Conservation (phyloP, 106 monocot species). For the Cymbidium sinense region DNA sequence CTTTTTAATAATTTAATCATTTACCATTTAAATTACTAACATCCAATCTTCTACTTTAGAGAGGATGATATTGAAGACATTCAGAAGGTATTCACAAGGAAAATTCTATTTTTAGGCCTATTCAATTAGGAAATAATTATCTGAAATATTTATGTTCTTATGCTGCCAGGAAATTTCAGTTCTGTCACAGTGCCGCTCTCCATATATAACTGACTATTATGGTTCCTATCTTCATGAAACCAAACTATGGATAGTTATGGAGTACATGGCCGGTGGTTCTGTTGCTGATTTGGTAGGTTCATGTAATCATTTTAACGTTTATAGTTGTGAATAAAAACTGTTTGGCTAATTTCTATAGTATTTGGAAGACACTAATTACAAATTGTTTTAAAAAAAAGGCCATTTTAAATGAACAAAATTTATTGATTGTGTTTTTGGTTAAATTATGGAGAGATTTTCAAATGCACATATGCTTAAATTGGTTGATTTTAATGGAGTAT, state of each 20-base stretch:
- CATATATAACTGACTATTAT: slow-evolving; percentile 93
- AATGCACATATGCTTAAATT: too few species aligned
- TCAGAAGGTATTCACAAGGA: slow-evolving; percentile 66
- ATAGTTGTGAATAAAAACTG: too few species aligned
- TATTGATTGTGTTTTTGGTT: too few species aligned
- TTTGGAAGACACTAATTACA: too few species aligned
- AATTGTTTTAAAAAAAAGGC: too few species aligned
- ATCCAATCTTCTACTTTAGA: slow-evolving; percentile 23
- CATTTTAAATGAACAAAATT: too few species aligned
- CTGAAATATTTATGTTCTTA: slow-evolving; percentile 11
- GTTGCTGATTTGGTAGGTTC: slow-evolving; percentile 85
- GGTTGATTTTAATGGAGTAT: too few species aligned
- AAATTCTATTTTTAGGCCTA: background rate
- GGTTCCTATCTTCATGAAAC: slow-evolving; percentile 93
- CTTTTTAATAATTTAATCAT: background rate
- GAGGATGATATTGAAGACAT: slow-evolving; percentile 99
- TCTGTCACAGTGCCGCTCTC: slow-evolving; percentile 84
- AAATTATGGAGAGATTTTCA: too few species aligned
- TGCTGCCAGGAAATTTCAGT: slow-evolving; percentile 80
- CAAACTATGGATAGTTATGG: slow-evolving; percentile 95
- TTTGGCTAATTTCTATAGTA: too few species aligned
- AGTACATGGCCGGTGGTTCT: slow-evolving; percentile 97
- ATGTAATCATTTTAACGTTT: background rate
- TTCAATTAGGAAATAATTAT: slow-evolving; percentile 1
- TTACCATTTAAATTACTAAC: slow-evolving; percentile 4